A percentile compares a stretch with the other conserved stretches of the same genome.
These are phyloP conservation scores for Phyllosticta ampelicida DNA, from an alignment of 2,329 filamentous ascomycete species.

Conservation along the genomic window DNA sequence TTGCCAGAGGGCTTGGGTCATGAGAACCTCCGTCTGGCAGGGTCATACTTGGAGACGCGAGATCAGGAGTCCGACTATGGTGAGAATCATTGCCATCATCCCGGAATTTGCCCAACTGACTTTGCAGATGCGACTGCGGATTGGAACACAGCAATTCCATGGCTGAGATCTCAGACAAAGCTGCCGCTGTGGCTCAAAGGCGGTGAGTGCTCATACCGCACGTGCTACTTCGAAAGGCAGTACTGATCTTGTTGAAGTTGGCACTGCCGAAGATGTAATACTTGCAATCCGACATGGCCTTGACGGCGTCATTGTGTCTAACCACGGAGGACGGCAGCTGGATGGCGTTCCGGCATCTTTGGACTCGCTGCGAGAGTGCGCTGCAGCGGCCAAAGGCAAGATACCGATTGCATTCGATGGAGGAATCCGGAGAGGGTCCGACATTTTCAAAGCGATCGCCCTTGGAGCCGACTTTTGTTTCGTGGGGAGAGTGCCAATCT, in stretches of 20 bases:
- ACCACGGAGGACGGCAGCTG: slow-evolving; percentile 48
- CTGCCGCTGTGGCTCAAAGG: slow-evolving; percentile 42
- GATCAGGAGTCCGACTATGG: not conserved
- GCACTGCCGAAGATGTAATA: slow-evolving; percentile 31
- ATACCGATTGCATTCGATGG: slow-evolving; percentile 53
- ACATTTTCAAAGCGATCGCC: slow-evolving; percentile 48
- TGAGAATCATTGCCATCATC: not conserved
- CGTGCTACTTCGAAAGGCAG: not conserved
- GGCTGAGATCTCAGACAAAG: slow-evolving; percentile 37
- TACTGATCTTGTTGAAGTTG: slow-evolving; percentile 12
- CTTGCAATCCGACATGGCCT: slow-evolving; percentile 33
- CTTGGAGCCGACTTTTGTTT: slow-evolving; percentile 41
- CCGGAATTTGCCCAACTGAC: not conserved
- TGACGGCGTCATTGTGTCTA: slow-evolving; percentile 41
- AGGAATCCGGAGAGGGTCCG: slow-evolving; percentile 44
- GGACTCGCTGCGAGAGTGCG: slow-evolving; percentile 36
- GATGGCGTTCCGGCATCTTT: slow-evolving; percentile 46
- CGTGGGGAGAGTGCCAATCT: slow-evolving; percentile 39
- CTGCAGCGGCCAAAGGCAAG: slow-evolving; percentile 30
- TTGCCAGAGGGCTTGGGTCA: slow-evolving; percentile 35
- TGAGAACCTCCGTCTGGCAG: slow-evolving; percentile 30
- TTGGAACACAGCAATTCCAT: slow-evolving; percentile 42
- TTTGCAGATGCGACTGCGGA: slow-evolving; percentile 20
- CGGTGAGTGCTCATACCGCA: slow-evolving; percentile 13
- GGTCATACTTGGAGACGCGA: slow-evolving; percentile 13